Percentiles rank a stretch among this genome's conserved stretches.
Conservation (phyloP, 2,329 filamentous ascomycete species). For the Colletotrichum plurivorum region DNA sequence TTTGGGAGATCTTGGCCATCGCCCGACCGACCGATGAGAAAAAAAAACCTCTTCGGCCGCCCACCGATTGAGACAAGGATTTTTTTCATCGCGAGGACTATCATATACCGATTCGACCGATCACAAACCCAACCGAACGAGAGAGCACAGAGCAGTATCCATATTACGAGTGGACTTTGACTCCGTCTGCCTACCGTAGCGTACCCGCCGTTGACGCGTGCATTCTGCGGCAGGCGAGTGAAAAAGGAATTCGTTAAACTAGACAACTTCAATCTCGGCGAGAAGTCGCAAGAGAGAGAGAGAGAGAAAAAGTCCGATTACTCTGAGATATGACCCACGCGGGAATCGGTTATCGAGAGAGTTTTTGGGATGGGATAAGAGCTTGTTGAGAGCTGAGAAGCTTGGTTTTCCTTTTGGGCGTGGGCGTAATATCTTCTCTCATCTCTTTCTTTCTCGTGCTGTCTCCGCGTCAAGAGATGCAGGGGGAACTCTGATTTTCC, state of each 20-base stretch:
- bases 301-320: neutral
- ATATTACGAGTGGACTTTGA: neutral
- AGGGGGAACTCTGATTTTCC: too few relatives aligned
- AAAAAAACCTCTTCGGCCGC: neutral
- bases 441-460: too few relatives aligned
- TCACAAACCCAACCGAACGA: too few relatives aligned
- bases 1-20: neutral
- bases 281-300: too few relatives aligned
- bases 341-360: constrained; percentile 18
- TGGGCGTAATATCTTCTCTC: too few relatives aligned
- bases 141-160: too few relatives aligned
- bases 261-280: neutral
- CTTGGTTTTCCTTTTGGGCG: too few relatives aligned
- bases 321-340: constrained; percentile 2
- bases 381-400: too few relatives aligned
- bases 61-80: neutral
- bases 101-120: too few relatives aligned
- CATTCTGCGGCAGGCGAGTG: neutral
- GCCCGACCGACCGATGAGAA: neutral
- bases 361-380: too few relatives aligned
- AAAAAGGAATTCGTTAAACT: neutral
- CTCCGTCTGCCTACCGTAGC: neutral
- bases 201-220: constrained; percentile 2
- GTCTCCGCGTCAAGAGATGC: too few relatives aligned
- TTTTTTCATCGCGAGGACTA: too few relatives aligned